phyloP scores from a whole-genome alignment of 2,329 filamentous ascomycete genomes.

The Fusarium euwallaceae region DNA sequence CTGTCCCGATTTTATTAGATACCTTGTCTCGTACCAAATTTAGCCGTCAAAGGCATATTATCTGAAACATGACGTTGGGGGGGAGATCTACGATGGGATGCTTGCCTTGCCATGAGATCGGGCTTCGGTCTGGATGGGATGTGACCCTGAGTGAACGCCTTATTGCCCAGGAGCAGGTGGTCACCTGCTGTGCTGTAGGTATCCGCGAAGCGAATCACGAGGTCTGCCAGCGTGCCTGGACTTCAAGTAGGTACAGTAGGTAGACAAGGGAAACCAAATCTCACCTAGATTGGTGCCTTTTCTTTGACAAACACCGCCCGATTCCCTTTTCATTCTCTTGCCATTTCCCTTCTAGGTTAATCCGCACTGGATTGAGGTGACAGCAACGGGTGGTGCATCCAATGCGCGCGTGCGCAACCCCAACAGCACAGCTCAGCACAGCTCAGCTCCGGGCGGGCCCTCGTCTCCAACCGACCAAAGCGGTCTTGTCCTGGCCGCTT shows the following conservation, averaged over 20 bases:
- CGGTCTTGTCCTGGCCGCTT: constrained; percentile 15
- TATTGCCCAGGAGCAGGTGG: not conserved
- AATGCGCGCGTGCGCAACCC: constrained; percentile 28
- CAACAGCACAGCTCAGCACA: constrained; percentile 1
- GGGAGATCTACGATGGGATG: constrained; percentile 37
- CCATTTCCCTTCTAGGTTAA: constrained; percentile 23
- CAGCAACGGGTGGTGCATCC: constrained; percentile 23
- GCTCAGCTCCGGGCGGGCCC: constrained; percentile 4
- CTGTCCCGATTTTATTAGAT: constrained; percentile 11
- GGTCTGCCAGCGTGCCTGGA: not conserved
- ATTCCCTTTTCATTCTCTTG: constrained; percentile 2
- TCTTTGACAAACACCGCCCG: constrained; percentile 11
- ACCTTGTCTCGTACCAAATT: not conserved
- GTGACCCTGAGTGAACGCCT: constrained; percentile 24
- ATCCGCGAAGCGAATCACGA: constrained; percentile 26
- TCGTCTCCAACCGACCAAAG: constrained; percentile 4
- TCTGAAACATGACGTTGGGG: constrained; percentile 24
- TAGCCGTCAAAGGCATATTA: not conserved
- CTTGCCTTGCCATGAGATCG: constrained; percentile 10
- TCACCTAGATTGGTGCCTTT: constrained; percentile 9
- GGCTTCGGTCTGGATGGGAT: constrained; percentile 12
- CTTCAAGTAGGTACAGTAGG: too few species aligned
- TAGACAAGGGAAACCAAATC: not conserved
- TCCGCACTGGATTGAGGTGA: constrained; percentile 10
- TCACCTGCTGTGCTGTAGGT: not conserved